Evolutionary conservation across 805 yeast species (phyloP), one percentile per base, ranked within the genome.

Genomic region (Zygosaccharomyces rouxii): DNA sequence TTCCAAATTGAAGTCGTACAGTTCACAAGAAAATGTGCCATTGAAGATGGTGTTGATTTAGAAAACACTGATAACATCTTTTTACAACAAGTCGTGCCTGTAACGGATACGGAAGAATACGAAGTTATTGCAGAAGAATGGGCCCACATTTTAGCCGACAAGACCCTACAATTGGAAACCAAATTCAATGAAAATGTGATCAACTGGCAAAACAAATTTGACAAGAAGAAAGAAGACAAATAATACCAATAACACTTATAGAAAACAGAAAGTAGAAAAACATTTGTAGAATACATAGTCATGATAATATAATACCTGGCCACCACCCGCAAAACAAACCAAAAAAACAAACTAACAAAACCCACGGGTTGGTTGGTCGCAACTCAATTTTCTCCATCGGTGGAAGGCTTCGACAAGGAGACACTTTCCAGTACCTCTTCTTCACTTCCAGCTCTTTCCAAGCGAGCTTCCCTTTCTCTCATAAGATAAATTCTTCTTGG

Each of bases 21-120:
- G 35, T 58, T 64, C 38, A 60, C 68, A 7, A 40, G 57, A 9
- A 67, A 58, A 47, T 64, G 64, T 50, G 70, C 69, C 3, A 48
- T 48, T 16, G 69, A 64, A 39, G 65, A 65, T 44, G 63, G 58
- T 3, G 50, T 62, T 13, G 55, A 62, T 40, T 21, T 53, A 7
- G 62, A 57, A 25, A 60, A 63, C 5, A 59, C 63, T 3, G 63
- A 60, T 28, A 66, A 66, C 44, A 61, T 67, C 14, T 58, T 67
- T 38, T 35, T 67, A 18, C 69, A 64, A 38, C 65, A 66, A 26
- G 64, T 66, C 6, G 59, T 55, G 14, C 52, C 57, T 9, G 69
- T 64, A 2, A 46, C 42, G 4, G 50, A 50, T 9, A 53, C 49
- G n/a, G 48, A 44, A 6, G 69, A 66, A 35, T 65, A 61, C 42